Evolutionary conservation across 1,284 basidiomycete species (phyloP), one percentile per base, ranked within the genome.

Genomic region (Phylloporus sp.): DNA sequence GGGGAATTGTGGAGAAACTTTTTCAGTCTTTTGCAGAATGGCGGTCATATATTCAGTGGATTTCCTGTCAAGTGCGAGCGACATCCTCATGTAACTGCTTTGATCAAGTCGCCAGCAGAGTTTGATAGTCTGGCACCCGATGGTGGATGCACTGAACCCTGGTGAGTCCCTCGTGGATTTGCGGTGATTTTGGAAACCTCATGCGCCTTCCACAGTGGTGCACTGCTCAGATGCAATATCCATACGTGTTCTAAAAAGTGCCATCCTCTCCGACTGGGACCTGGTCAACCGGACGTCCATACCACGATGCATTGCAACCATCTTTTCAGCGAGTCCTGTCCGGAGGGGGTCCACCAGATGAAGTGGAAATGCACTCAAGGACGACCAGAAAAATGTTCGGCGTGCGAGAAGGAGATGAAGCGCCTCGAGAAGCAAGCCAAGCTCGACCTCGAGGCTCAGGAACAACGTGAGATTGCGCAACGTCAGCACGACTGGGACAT

Each of bases 71-170:
- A 75, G 68, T 91, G 90, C 70, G 82, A 88, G 64, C 80, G 82
- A 3, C 90, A 91, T 74, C 83, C 84, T 0, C 73, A 81, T 62
- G 77, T 79, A 8, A 83, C 67, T 0, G 77, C 78, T 0, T 55
- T 84, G 37, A 72, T 90, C 25, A 78, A 74, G 61, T 60, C 60
- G 1, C 80, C 85, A 0, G 76, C 70, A 2, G 85, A 89, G 23
- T 91, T 91, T 65, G 85, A 88, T 17, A 69, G 68, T 5, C 65
- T 82, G 27, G 84, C 82, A 69, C 89, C 89, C 0, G 88, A 90
- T 63, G 89, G 89, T 15, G 89, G 89, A 3, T 91, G 89, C 69
- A 77, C 68, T 8, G 81, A 85, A 68, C 82, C 84, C 47, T 91
- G 90, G 89, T 89, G 76, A 59, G 81, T 73, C 25, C 15, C 20